These are phyloP conservation scores for Picochlorum sp. DNA, from an alignment of 139 green algal species.

Conservation along the genomic window DNA sequence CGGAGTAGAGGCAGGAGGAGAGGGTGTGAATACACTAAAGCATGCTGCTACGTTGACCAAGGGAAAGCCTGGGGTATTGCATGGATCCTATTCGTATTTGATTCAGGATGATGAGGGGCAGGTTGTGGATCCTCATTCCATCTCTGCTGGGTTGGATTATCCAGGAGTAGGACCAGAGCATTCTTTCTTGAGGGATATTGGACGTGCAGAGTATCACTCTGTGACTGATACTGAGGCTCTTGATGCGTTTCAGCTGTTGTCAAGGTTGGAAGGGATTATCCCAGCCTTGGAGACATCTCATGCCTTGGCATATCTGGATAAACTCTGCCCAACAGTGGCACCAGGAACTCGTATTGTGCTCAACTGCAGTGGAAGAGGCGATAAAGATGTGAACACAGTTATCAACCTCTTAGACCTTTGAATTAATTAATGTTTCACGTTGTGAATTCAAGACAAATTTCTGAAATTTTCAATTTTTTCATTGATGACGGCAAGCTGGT, in stretches of 20 bases:
- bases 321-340: constrained; percentile 69
- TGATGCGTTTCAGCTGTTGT: constrained; percentile 67
- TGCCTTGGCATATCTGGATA: constrained; percentile 87
- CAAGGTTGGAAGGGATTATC: constrained; percentile 93
- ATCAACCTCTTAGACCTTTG: constrained; percentile 4
- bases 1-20: constrained; percentile 69
- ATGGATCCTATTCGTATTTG: constrained; percentile 90
- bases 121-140: constrained; percentile 97
- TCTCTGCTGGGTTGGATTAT: constrained; percentile 97
- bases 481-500: constrained; percentile 22
- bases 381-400: constrained; percentile 92
- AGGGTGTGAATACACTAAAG: constrained; percentile 85
- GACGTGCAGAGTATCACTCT: constrained; percentile 87
- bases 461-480: constrained; percentile 30
- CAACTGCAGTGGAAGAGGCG: constrained; percentile 83
- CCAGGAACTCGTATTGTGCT: constrained; percentile 79
- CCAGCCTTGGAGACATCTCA: constrained; percentile 95
- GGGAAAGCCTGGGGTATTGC: constrained; percentile 88
- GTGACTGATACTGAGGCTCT: constrained; percentile 89
- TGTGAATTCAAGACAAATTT: constrained; percentile 3
- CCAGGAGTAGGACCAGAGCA: constrained; percentile 96
- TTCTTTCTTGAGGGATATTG: constrained; percentile 92
- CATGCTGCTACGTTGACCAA: constrained; percentile 96
- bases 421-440: background rate
- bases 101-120: constrained; percentile 95